Base-by-base conservation (phyloP, 2,329 filamentous ascomycete genomes). In the Huntiella moniliformis region DNA sequence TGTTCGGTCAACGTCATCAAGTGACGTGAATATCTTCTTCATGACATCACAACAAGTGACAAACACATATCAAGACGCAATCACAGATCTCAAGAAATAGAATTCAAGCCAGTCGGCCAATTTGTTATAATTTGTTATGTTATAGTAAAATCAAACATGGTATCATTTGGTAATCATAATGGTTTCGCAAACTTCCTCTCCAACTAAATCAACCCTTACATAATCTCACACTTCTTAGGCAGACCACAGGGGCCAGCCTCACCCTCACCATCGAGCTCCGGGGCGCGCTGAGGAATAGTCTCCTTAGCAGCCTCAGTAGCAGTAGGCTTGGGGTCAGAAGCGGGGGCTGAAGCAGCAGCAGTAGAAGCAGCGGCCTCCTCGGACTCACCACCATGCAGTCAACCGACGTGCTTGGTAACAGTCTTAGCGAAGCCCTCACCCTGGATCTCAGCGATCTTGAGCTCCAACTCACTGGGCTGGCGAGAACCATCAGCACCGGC, bases 341-440 rank as follows among this genome's bases (percentile, higher is more conserved):
- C 13, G 34, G 52, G 41, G 38, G 55, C 39, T 4, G 18, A 22
- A 50, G 51, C 45, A 47, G 47, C 40, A 46, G 45, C 42, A 34
- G 50, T 36, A 36, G 46, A 49, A 38, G 53, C 48, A 33, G 53
- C 55, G 49, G 58, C 52, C 46, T 55, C 55, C 43, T 53, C 49
- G 44, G 55, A 54, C 44, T 60, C 55, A 48, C 68, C 63, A 51
- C 67, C 79, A 81, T 83, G 72, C 67, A 91, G 80, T 94, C 82
- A 94, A 55, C 71, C 72, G 51, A 74, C 71, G 62, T 66, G 58
- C 73, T 85, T 88, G 58, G 73, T 63, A 46, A 94, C 73, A 50
- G 73, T 67, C 62, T 81, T 65, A 65, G 82, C 93, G 68, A 96
- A 98, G 46, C 66, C 59, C 70, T 85, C 78, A 63, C 91, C 91